These are phyloP conservation scores for Crithidia sp. DNA, from an alignment of 208 protist species.

Conservation along the genomic window DNA sequence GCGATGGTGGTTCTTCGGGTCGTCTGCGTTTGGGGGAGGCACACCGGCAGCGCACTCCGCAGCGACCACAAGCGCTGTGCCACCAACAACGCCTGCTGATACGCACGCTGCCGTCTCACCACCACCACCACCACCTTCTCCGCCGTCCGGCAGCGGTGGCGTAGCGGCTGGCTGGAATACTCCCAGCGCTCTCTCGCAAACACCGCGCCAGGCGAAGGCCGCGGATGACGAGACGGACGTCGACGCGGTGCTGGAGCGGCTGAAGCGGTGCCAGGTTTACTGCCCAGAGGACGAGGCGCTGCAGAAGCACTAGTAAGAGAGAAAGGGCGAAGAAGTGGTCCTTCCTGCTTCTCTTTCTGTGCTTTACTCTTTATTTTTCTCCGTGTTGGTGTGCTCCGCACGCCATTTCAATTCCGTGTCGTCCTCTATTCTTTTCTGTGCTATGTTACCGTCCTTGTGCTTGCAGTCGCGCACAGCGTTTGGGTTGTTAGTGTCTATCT, in stretches of 20 bases:
- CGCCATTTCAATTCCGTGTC: no score
- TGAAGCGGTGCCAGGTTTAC: slow-evolving; percentile 83
- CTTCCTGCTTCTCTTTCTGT: neutral
- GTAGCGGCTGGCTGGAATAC: slow-evolving; percentile 3
- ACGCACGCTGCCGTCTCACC: no score
- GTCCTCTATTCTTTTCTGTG: neutral
- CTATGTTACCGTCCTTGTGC: neutral
- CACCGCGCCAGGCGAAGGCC: slow-evolving; percentile 23
- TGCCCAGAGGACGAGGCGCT: slow-evolving; percentile 74
- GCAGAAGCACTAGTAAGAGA: slow-evolving; percentile 12
- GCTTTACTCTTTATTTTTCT: no score
- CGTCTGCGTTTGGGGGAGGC: slow-evolving; percentile 13
- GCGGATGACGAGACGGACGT: slow-evolving; percentile 66
- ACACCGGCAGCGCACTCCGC: neutral
- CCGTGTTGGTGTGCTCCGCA: no score
- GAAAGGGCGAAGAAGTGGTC: neutral
- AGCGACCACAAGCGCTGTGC: neutral
- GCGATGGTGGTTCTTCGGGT: slow-evolving; percentile 32
- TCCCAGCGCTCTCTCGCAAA: slow-evolving; percentile 13
- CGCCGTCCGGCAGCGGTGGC: neutral
- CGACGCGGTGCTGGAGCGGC: slow-evolving; percentile 51
- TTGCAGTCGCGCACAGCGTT: neutral
- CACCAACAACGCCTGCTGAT: neutral
- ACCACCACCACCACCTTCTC: neutral
- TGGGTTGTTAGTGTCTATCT: neutral